These are phyloP conservation scores for Coniferiporia weirii DNA, from an alignment of 1,284 basidiomycete genomes.

Conservation along the genomic window DNA sequence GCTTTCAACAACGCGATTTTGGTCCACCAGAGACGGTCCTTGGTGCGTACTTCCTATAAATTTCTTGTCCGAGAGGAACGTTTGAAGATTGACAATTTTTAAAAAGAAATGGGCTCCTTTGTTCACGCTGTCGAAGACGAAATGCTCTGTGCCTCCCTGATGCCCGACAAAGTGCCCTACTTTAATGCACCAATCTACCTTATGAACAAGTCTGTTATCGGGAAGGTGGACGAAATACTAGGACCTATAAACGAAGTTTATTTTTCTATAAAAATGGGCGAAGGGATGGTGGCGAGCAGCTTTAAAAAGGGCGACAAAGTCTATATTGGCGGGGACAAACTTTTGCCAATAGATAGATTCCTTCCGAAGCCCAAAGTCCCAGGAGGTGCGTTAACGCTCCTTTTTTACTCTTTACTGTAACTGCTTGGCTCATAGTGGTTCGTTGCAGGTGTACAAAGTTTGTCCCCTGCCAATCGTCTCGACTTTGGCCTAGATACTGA, in stretches of 20 bases:
- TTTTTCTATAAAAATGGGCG: conserved; percentile 97
- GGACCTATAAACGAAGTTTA: conserved; percentile 99
- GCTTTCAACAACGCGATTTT: conserved; percentile 65
- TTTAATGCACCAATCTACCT: conserved; percentile 99
- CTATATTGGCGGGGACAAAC: conserved; percentile 93
- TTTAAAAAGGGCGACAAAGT: conserved; percentile 99
- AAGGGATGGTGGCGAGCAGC: conserved; percentile 91
- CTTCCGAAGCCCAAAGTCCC: conserved; percentile 91
- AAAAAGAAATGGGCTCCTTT: conserved; percentile 80
- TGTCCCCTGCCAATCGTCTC: neutral
- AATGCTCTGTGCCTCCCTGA: conserved; percentile 89
- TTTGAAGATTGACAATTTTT: neutral
- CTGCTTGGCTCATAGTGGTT: neutral
- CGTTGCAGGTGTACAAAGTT: conserved; percentile 18
- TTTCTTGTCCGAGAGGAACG: neutral
- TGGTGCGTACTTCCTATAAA: conserved; percentile 43
- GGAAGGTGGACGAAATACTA: conserved; percentile 94
- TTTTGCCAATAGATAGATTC: conserved; percentile 95
- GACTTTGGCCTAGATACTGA: neutral
- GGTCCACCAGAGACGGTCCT: conserved; percentile 85
- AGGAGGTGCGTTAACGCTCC: conserved; percentile 47
- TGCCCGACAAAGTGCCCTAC: conserved; percentile 91
- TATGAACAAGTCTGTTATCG: conserved; percentile 94
- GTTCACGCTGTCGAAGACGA: conserved; percentile 96
- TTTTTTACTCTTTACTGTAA: conserved; percentile 15